Evolutionary conservation across 2,329 filamentous ascomycete species (phyloP).

Genomic region (Colletotrichum tabaci): DNA sequence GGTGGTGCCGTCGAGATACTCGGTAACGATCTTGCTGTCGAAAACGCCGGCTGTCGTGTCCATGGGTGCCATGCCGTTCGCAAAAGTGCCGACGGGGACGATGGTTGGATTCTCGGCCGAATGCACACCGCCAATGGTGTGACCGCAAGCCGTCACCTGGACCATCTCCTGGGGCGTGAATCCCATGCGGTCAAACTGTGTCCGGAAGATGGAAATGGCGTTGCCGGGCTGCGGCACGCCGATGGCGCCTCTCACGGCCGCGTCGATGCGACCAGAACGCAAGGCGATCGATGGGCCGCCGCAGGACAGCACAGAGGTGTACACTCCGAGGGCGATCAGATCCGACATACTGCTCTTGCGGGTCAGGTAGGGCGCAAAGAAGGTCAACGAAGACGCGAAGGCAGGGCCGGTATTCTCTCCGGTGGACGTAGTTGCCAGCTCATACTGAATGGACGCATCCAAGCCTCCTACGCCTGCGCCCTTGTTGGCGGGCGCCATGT

Average conservation of each 20-base stretch:
- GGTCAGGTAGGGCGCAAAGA: constrained; percentile 68
- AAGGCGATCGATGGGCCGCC: constrained; percentile 70
- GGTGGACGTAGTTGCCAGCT: constrained; percentile 57
- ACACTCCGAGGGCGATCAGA: constrained; percentile 71
- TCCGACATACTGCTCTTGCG: constrained; percentile 68
- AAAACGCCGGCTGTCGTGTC: constrained; percentile 65
- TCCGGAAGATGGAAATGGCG: constrained; percentile 63
- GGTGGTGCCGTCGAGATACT: constrained; percentile 69
- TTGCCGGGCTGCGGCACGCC: constrained; percentile 74
- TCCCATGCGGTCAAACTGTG: constrained; percentile 72
- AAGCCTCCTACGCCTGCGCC: constrained; percentile 66
- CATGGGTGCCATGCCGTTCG: constrained; percentile 61
- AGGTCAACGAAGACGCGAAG: constrained; percentile 67
- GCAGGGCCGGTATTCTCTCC: constrained; percentile 71
- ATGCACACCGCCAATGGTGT: constrained; percentile 74
- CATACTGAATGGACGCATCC: constrained; percentile 73
- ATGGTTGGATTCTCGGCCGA: constrained; percentile 67
- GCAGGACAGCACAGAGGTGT: constrained; percentile 71
- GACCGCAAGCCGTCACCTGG: constrained; percentile 72
- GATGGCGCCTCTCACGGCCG: constrained; percentile 59
- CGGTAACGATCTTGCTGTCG: constrained; percentile 70
- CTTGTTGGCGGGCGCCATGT: constrained; percentile 70
- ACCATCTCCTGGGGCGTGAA: constrained; percentile 72
- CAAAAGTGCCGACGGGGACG: constrained; percentile 59
- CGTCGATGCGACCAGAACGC: constrained; percentile 69